Conservation (phyloP, 1,284 basidiomycete genomes). For the Rhodotorula sp. region DNA sequence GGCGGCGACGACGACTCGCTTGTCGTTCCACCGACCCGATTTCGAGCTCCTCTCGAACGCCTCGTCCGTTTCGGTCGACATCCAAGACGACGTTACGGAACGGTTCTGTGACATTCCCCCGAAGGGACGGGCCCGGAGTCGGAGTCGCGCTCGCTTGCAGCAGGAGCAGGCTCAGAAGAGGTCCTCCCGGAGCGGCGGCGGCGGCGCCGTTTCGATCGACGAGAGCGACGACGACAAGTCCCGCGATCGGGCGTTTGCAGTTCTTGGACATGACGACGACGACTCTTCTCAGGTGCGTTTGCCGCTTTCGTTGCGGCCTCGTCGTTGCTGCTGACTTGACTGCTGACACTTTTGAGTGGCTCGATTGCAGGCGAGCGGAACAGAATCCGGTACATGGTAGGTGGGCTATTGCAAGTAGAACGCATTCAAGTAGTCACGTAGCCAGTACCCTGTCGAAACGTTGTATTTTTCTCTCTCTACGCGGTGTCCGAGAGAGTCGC, state of each 20-base stretch:
- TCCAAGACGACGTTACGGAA: conserved; percentile 26
- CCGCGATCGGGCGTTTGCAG: conserved; percentile 15
- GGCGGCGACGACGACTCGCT: conserved; percentile 55
- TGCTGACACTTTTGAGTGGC: too few relatives aligned
- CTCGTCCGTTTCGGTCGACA: conserved; percentile 29
- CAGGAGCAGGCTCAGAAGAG: background rate
- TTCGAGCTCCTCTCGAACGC: conserved; percentile 8
- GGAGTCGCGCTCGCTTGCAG: background rate
- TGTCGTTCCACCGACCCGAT: background rate
- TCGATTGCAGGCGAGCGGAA: background rate
- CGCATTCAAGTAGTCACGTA: background rate
- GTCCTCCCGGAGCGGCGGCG: background rate
- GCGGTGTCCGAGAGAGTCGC: background rate
- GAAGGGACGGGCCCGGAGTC: background rate
- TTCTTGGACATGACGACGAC: conserved; percentile 13
- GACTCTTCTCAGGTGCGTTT: conserved; percentile 8
- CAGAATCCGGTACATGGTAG: background rate
- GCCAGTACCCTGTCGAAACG: background rate
- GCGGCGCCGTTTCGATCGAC: background rate
- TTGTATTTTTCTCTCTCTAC: background rate
- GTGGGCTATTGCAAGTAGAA: too few relatives aligned
- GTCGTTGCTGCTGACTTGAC: background rate
- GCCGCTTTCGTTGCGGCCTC: background rate
- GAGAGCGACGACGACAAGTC: conserved; percentile 15
- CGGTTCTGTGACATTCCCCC: conserved; percentile 16